These are phyloP conservation scores for Wickerhamomyces xylosicus DNA, from an alignment of 805 yeast genomes.

Conservation along the genomic window DNA sequence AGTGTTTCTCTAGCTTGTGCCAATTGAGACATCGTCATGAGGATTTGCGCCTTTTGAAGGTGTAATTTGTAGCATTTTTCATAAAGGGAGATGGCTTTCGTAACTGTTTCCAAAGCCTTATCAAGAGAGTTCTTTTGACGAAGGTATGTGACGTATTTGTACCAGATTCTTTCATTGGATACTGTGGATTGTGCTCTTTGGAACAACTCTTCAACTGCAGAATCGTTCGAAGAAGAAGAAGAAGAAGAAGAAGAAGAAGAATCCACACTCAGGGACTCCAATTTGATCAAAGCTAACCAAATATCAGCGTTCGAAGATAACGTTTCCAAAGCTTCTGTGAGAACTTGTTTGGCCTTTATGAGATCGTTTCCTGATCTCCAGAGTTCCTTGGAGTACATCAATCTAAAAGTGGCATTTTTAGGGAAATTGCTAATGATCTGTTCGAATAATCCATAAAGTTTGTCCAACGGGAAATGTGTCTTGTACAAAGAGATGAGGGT, in stretches of 20 bases:
- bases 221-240: too few species aligned
- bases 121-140: slow-evolving; percentile 27
- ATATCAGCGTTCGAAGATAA: slow-evolving; percentile 41
- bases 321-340: slow-evolving; percentile 34
- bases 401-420: slow-evolving; percentile 36
- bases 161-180: slow-evolving; percentile 44
- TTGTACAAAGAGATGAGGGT: slow-evolving; percentile 29
- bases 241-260: too few species aligned
- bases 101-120: slow-evolving; percentile 29
- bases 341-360: slow-evolving; percentile 40
- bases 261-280: slow-evolving; percentile 38
- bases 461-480: slow-evolving; percentile 15
- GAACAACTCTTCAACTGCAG: slow-evolving; percentile 27
- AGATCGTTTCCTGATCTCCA: slow-evolving; percentile 39
- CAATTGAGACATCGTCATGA: slow-evolving; percentile 21
- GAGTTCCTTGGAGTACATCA: slow-evolving; percentile 66
- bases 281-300: slow-evolving; percentile 65
- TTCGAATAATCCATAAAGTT: slow-evolving; percentile 38
- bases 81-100: slow-evolving; percentile 36
- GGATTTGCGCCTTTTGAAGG: slow-evolving; percentile 54
- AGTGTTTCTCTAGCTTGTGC: slow-evolving; percentile 37
- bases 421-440: slow-evolving; percentile 43
- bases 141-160: slow-evolving; percentile 44
- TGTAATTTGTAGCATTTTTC: slow-evolving; percentile 44
- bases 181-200: slow-evolving; percentile 26